Base-by-base conservation (phyloP, 148 eudicot genomes). In the Chenopodium formosanum region DNA sequence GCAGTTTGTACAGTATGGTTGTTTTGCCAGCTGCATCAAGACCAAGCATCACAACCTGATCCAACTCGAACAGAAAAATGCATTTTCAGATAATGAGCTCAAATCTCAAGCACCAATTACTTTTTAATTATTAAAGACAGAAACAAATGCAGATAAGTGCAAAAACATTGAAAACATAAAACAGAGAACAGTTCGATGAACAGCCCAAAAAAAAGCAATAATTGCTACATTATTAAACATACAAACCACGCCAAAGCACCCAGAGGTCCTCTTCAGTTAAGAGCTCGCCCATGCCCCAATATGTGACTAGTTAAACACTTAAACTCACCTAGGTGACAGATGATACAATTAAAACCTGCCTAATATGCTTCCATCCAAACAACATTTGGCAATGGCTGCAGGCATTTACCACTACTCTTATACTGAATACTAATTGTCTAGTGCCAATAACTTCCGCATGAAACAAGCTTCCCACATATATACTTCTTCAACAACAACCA, bases 11-110 rank as follows among this genome's bases (percentile, higher is more conserved):
- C 46, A 96, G 88, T 86, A 96, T 94, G 29, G 99, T 96, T 86
- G 99, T 95, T 90, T 95, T 95, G 22, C 99, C 99, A 86, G 99
- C 99, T 84, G 98, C 99, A 88, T 95, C 99, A 77, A 96, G 91
- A 65, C 99, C 99, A 78, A 96, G 99, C 99, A 96, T 96, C 71
- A 96, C 98, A 86, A 96, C 99, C 98, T 96, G 85, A 4, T 34
- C 74, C 46, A 74, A 25, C 60, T 52, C 81, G 40, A 83, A 79
- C 22, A 25, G 64, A 83, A 83, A 79, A 81, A 14, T 56, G 11
- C 71, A 34, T 32, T 53, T 13, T 65, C 32, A 64, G 52, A 65
- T 52, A 52, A 63, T 16, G 31, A 11, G 53, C 71, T 69, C 60
- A 16, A 75, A 68, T 73, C 65, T 25, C 17, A 68, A 79, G 62